Conservation (phyloP, 768 basidiomycete species). For the Collybia mongolica region DNA sequence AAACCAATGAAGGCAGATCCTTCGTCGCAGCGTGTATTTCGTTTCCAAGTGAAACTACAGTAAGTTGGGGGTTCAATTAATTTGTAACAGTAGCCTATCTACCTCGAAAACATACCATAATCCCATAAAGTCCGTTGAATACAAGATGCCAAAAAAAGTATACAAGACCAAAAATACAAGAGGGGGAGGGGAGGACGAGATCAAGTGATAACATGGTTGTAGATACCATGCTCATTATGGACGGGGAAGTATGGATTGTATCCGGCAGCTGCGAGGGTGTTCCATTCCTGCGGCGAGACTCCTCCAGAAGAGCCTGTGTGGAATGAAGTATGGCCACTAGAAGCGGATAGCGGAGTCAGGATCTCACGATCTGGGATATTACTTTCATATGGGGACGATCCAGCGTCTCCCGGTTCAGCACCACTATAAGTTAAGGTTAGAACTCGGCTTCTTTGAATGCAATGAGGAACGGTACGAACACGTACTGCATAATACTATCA, state of each 20-base stretch:
- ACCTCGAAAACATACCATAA: slow-evolving; percentile 7
- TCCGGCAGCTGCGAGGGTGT: slow-evolving; percentile 47
- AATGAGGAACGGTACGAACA: slow-evolving; percentile 19
- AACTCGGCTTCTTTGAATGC: not conserved
- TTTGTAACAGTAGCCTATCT: slow-evolving; percentile 19
- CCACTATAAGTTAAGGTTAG: slow-evolving; percentile 31
- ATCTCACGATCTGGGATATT: slow-evolving; percentile 66
- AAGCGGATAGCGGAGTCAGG: slow-evolving; percentile 50
- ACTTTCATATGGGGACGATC: slow-evolving; percentile 51
- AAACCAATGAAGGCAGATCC: slow-evolving; percentile 36
- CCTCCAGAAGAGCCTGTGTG: slow-evolving; percentile 41
- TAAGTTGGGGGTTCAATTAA: slow-evolving; percentile 10
- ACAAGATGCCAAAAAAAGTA: slow-evolving; percentile 14
- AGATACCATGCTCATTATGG: slow-evolving; percentile 50
- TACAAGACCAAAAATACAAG: slow-evolving; percentile 8
- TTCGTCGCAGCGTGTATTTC: slow-evolving; percentile 48
- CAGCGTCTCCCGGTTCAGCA: slow-evolving; percentile 47
- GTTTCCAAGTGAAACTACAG: slow-evolving; percentile 34
- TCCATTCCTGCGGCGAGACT: slow-evolving; percentile 64
- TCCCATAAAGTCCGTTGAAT: slow-evolving; percentile 11
- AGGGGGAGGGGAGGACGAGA: slow-evolving; percentile 8
- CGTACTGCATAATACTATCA: slow-evolving; percentile 65
- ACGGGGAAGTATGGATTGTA: slow-evolving; percentile 74
- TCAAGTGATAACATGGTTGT: slow-evolving; percentile 58
- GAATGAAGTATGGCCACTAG: slow-evolving; percentile 47